Percentiles rank a stretch among this genome's conserved stretches.
Evolutionary conservation across 768 basidiomycete species (phyloP).

Genomic region (Tulasnella sp.): DNA sequence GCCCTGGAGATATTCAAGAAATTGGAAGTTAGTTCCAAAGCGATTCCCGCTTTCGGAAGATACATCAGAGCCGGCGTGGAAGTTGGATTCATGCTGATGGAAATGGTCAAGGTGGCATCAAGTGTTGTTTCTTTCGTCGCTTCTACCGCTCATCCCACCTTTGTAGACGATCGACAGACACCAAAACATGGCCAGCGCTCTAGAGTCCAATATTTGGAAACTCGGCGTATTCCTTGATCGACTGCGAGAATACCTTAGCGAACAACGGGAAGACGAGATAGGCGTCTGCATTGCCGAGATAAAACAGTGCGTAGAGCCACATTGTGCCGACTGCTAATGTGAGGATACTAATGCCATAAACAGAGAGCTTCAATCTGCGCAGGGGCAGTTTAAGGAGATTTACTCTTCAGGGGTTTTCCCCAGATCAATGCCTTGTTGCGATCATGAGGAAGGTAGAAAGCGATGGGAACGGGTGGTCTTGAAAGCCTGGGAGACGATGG

Average conservation of each 20-base stretch:
- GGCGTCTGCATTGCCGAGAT: neutral
- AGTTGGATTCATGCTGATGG: neutral
- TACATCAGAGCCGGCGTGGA: neutral
- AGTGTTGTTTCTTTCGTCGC: neutral
- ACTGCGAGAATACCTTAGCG: neutral
- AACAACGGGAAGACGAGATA: neutral
- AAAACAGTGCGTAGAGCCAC: neutral
- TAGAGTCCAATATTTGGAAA: neutral
- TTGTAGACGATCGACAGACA: neutral
- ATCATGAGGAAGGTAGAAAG: too few species aligned
- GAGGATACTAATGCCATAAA: too few species aligned
- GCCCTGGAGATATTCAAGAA: neutral
- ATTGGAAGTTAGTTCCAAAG: neutral
- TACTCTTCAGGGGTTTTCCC: too few species aligned
- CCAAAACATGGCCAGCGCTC: neutral
- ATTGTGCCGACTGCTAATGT: too few species aligned
- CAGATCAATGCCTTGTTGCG: too few species aligned
- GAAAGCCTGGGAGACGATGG: neutral
- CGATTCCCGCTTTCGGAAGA: neutral
- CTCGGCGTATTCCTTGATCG: neutral
- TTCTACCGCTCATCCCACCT: neutral
- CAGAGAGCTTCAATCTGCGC: neutral
- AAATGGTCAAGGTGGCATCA: neutral
- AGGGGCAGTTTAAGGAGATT: neutral
- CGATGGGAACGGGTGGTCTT: neutral